Percentiles rank a stretch among this genome's conserved stretches.
Evolutionary conservation across 495 filamentous ascomycete genomes (phyloP).

Genomic region (Hyaloscypha finlandica): DNA sequence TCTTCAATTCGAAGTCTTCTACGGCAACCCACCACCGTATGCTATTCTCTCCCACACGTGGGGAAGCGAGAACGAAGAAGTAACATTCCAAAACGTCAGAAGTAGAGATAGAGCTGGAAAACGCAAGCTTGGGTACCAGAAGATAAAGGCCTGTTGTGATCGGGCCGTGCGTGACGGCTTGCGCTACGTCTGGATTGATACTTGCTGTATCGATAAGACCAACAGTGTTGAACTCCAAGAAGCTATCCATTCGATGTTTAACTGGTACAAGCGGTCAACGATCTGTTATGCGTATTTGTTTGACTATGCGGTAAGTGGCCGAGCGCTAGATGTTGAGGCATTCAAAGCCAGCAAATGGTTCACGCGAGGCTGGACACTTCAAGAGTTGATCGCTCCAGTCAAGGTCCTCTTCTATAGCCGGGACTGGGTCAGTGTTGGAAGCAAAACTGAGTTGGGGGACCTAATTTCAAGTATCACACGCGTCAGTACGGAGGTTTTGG

Average conservation of each 20-base stretch:
- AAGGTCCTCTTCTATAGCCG: too few relatives aligned
- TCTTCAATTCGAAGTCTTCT: neutral
- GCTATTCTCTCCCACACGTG: neutral
- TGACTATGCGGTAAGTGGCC: neutral
- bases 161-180: neutral
- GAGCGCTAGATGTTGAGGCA: neutral
- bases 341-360: neutral
- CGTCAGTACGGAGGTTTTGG: too few relatives aligned
- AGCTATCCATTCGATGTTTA: constrained; percentile 23
- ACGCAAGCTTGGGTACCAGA: neutral
- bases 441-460: too few relatives aligned
- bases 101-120: neutral
- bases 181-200: constrained; percentile 41
- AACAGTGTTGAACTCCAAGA: constrained; percentile 36
- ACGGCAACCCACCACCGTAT: neutral
- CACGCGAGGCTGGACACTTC: too few relatives aligned
- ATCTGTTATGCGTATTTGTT: constrained; percentile 18
- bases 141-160: constrained; percentile 7
- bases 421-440: too few relatives aligned
- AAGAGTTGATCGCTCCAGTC: too few relatives aligned
- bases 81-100: neutral
- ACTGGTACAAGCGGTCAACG: constrained; percentile 6
- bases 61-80: neutral
- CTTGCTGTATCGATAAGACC: constrained; percentile 41
- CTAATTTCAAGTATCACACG: too few relatives aligned